Conservation (phyloP, 805 yeast species). For the Lachancea meyersii region DNA sequence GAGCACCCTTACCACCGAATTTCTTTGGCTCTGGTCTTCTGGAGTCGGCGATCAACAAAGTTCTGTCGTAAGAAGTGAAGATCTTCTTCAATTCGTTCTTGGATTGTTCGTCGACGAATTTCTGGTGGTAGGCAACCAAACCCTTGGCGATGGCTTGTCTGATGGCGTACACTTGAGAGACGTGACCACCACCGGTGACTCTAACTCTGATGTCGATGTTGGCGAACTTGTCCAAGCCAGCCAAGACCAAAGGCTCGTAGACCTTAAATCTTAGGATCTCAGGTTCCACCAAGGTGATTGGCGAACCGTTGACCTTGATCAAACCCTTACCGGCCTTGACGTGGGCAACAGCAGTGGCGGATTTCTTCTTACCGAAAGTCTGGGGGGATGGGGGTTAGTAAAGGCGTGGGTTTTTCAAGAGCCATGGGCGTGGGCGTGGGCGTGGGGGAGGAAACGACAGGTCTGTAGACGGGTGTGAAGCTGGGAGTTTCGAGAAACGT, state of each 20-base stretch:
- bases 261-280: conserved; percentile 99
- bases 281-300: conserved; percentile 98
- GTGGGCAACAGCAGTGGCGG: conserved; percentile 99
- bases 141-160: conserved; percentile 99
- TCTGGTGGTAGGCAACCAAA: conserved; percentile 98
- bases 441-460: background rate
- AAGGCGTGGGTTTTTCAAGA: background rate
- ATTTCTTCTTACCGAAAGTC: conserved; percentile 99
- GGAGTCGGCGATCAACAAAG: conserved; percentile 98
- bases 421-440: background rate
- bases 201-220: conserved; percentile 97
- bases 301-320: conserved; percentile 98
- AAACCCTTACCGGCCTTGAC: conserved; percentile 99
- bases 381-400: conserved; percentile 34
- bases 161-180: conserved; percentile 98
- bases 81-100: conserved; percentile 99
- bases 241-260: conserved; percentile 97
- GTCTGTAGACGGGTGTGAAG: no score
- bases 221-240: conserved; percentile 98
- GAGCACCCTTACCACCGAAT: conserved; percentile 99
- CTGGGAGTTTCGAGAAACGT: no score
- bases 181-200: conserved; percentile 99
- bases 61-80: conserved; percentile 96
- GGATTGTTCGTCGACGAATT: conserved; percentile 98
- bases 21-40: conserved; percentile 99